A percentile compares a stretch with the other conserved stretches of the same genome.
Evolutionary conservation across 2,329 filamentous ascomycete species (phyloP).

Genomic region (Ceratocystis lukuohia): DNA sequence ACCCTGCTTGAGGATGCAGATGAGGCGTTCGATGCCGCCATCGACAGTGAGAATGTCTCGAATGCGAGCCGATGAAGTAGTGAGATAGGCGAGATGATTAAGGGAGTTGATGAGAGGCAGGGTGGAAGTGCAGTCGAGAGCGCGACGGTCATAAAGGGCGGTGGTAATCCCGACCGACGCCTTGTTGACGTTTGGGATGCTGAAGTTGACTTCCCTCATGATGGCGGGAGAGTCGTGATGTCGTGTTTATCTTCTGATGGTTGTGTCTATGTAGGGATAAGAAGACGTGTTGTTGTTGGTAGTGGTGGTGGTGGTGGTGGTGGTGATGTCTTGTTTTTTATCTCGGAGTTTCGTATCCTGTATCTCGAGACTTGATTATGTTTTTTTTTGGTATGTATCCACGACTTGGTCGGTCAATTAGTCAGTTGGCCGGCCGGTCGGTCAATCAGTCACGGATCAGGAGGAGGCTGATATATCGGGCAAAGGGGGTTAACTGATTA

Average conservation of each 20-base stretch:
- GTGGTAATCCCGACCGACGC: constrained; percentile 97
- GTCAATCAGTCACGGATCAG: background rate
- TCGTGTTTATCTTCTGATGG: background rate
- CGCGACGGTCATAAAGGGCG: constrained; percentile 90
- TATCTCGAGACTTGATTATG: background rate
- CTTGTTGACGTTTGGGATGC: constrained; percentile 98
- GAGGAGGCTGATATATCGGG: background rate
- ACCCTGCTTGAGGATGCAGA: constrained; percentile 96
- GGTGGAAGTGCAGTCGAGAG: constrained; percentile 95
- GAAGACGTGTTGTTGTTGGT: background rate
- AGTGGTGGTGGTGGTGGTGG: background rate
- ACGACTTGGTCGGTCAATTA: background rate
- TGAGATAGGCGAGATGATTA: constrained; percentile 96
- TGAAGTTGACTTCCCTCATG: constrained; percentile 99
- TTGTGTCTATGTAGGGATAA: background rate
- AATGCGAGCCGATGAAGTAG: constrained; percentile 92
- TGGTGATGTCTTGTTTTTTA: background rate
- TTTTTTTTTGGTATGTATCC: background rate
- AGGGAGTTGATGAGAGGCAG: constrained; percentile 96
- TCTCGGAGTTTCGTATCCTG: no score
- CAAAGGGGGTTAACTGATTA: background rate
- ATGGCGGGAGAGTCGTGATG: constrained; percentile 29
- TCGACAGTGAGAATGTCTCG: constrained; percentile 96
- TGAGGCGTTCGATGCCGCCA: constrained; percentile 89
- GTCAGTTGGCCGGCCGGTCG: background rate